Evolutionary conservation across 371 early-diverging fungal genomes (phyloP).

Genomic region (Lichtheimia corymbifera): DNA sequence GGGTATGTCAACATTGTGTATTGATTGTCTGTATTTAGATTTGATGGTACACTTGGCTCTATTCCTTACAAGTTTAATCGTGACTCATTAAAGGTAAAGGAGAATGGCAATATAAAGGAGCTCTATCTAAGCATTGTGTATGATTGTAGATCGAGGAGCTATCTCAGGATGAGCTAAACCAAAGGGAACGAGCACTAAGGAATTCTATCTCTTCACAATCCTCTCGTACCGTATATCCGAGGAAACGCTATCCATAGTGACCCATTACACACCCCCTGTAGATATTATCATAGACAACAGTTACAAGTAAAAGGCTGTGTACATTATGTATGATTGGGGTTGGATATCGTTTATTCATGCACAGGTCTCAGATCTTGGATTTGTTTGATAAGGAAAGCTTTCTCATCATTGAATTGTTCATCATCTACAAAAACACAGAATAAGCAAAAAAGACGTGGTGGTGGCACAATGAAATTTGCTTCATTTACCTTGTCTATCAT

Average conservation of each 20-base stretch:
- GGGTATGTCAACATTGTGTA: background rate
- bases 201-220: background rate
- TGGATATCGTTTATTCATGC: constrained; percentile 31
- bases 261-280: background rate
- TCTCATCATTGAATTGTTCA: constrained; percentile 98
- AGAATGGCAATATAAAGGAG: background rate
- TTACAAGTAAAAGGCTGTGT: no score
- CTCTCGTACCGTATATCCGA: background rate
- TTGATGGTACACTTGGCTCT: constrained; percentile 72
- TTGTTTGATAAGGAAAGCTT: constrained; percentile 92
- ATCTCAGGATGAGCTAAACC: background rate
- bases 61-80: constrained; percentile 47
- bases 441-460: constrained; percentile 1
- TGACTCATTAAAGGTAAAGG: constrained; percentile 39
- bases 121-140: background rate
- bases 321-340: no score
- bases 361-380: constrained; percentile 66
- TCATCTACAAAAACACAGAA: constrained; percentile 64
- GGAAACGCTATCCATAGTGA: background rate
- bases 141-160: background rate
- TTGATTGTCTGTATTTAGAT: constrained; percentile 36
- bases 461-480: background rate
- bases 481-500: constrained; percentile 85
- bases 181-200: background rate
- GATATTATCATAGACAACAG: background rate